Evolutionary conservation across 768 basidiomycete genomes (phyloP).

Genomic region (Phaffia australis): DNA sequence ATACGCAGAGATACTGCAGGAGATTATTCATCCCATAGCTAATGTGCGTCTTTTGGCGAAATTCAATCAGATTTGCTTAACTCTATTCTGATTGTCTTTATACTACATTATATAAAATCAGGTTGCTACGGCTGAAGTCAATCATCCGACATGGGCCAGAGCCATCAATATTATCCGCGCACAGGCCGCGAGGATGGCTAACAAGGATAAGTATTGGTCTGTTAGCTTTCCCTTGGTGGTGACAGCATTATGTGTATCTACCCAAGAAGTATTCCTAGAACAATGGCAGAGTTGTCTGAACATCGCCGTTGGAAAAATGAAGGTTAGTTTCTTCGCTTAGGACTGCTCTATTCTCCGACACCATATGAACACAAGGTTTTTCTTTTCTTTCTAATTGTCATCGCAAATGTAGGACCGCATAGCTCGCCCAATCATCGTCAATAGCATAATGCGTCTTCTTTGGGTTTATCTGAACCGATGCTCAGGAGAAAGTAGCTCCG

Average conservation of each 20-base stretch:
- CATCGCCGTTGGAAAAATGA: constrained; percentile 59
- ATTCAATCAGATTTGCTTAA: neutral
- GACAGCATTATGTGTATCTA: constrained; percentile 74
- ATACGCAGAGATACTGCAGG: constrained; percentile 70
- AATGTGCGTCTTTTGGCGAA: constrained; percentile 47
- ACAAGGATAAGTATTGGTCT: constrained; percentile 80
- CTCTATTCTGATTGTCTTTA: neutral
- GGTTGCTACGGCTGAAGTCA: constrained; percentile 92
- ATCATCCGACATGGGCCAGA: constrained; percentile 87
- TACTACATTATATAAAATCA: constrained; percentile 32
- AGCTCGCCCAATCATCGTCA: constrained; percentile 56
- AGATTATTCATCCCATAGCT: constrained; percentile 72
- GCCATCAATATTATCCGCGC: constrained; percentile 75
- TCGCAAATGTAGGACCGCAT: constrained; percentile 60
- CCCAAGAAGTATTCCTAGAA: constrained; percentile 69
- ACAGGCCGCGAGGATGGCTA: constrained; percentile 35
- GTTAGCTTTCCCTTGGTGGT: constrained; percentile 75
- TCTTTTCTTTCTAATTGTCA: neutral
- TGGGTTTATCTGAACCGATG: constrained; percentile 97
- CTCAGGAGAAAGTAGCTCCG: constrained; percentile 61
- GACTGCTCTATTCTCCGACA: constrained; percentile 12
- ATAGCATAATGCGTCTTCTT: constrained; percentile 67
- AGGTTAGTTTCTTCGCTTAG: constrained; percentile 46
- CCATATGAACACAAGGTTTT: neutral
- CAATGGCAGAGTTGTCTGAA: constrained; percentile 71